Evolutionary conservation across 208 protist genomes (phyloP), one percentile per base, ranked within the genome.

Genomic region (Acanthamoeba triangularis): DNA sequence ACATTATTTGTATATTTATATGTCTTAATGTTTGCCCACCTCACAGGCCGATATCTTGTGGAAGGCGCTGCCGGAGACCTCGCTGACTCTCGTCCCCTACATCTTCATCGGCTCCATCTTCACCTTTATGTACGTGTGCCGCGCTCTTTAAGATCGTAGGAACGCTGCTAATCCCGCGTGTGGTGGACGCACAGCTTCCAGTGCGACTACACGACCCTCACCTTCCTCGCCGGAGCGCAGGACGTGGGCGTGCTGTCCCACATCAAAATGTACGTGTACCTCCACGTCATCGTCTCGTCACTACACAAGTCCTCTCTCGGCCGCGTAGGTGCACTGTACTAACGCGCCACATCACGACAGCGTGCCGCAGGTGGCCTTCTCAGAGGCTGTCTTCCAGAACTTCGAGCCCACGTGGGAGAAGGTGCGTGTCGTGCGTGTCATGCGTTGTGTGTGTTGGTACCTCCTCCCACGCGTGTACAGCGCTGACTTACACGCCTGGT

Each of bases 171-270:
- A 23, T 16, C 18, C 37, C 65, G 16, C 0, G 3, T 16, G 18
- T n/a, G 33, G 30, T 35, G 30, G 13, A 72, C 65, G 4, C 2
- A 78, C 78, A 87, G 78, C 20, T 87, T 87, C n/a, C 78, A 87
- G 47, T 61, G 44, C 16, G 78, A 61, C 25, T 87, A 87, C 49
- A 87, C 78, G 18, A 87, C 78, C 8, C n/a, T 87, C 10, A 87
- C 78, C 11, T 87, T 87, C 78, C 78, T 87, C 28, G 78, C 78
- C 44, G 78, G 78, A n/a, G 78, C 78, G 44, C 78, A 87, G 49
- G 78, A 87, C 44, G 78, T 87, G 78, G 78, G 78, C 78, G 78
- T 87, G 47, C 78, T 87, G 78, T 87, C 78, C 28, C 78, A 87
- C 30, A 33, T 87, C n/a, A 87, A 87, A 5, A 87, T 87, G 78